Conservation (phyloP, 257 asterid species). For the Galeopsis tetrahit region DNA sequence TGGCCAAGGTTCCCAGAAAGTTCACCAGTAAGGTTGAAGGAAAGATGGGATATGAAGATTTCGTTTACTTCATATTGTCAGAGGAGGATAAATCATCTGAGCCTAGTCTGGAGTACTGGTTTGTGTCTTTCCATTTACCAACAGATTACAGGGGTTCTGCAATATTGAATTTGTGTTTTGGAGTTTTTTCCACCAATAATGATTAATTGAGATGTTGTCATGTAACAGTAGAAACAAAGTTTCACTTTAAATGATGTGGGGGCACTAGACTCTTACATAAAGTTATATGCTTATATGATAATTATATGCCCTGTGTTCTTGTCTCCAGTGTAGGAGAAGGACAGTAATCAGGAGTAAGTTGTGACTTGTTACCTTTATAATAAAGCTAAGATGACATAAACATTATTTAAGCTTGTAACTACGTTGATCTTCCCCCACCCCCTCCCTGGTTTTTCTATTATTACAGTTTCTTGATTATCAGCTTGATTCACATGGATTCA, state of each 20-base stretch:
- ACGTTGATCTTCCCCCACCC: background rate
- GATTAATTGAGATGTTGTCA: conserved; percentile 15
- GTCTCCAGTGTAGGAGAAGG: conserved; percentile 9
- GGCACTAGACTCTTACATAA: conserved; percentile 15
- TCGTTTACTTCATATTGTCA: conserved; percentile 89
- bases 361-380: conserved; percentile 15
- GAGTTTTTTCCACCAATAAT: conserved; percentile 3
- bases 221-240: background rate
- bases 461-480: conserved; percentile 1
- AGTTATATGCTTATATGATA: conserved; percentile 2
- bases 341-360: conserved; percentile 9
- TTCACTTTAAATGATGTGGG: conserved; percentile 18
- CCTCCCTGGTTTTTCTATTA: background rate
- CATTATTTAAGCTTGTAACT: background rate
- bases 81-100: conserved; percentile 98
- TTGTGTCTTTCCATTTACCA: conserved; percentile 37
- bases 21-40: conserved; percentile 98
- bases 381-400: conserved; percentile 15
- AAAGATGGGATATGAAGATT: conserved; percentile 98
- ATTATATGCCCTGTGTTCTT: conserved; percentile 12
- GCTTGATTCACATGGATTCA: conserved; percentile 17
- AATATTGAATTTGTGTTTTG: conserved; percentile 20
- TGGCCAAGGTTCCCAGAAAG: conserved; percentile 86
- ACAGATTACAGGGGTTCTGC: conserved; percentile 1
- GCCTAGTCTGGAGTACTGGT: conserved; percentile 98